Percentiles rank a stretch among this genome's conserved stretches.
phyloP scores from a whole-genome alignment of 169 alveolate species.

The Neospora caninum region DNA sequence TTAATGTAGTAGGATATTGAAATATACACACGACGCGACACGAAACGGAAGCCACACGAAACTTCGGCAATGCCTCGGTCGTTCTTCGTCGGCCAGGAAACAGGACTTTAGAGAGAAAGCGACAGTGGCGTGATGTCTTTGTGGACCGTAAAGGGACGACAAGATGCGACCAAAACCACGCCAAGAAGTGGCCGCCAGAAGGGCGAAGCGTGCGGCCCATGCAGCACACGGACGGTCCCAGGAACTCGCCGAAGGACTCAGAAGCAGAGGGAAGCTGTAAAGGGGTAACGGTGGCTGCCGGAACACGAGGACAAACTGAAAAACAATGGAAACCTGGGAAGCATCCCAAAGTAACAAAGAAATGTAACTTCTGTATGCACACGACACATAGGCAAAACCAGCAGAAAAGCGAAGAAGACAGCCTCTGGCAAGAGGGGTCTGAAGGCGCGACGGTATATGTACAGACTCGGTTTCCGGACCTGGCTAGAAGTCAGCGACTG shows the following conservation, averaged over 20 bases:
- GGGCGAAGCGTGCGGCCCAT: not conserved
- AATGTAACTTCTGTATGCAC: not conserved
- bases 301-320: too few relatives aligned
- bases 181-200: not conserved
- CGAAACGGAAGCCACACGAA: not conserved
- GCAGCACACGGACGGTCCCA: conserved; percentile 3
- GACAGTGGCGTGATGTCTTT: not conserved
- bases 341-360: not conserved
- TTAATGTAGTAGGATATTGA: too few relatives aligned
- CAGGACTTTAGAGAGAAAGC: too few relatives aligned
- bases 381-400: not conserved
- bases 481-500: not conserved
- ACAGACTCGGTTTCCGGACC: not conserved
- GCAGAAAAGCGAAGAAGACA: not conserved
- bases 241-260: not conserved
- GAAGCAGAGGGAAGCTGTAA: not conserved
- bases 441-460: not conserved
- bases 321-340: too few relatives aligned
- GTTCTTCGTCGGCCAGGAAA: too few relatives aligned
- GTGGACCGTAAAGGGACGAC: not conserved
- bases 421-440: not conserved
- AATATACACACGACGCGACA: not conserved
- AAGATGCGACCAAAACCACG: not conserved
- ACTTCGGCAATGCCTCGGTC: too few relatives aligned
- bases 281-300: too few relatives aligned